Conservation (phyloP, 2,329 filamentous ascomycete species). For the Talaromyces sp. region DNA sequence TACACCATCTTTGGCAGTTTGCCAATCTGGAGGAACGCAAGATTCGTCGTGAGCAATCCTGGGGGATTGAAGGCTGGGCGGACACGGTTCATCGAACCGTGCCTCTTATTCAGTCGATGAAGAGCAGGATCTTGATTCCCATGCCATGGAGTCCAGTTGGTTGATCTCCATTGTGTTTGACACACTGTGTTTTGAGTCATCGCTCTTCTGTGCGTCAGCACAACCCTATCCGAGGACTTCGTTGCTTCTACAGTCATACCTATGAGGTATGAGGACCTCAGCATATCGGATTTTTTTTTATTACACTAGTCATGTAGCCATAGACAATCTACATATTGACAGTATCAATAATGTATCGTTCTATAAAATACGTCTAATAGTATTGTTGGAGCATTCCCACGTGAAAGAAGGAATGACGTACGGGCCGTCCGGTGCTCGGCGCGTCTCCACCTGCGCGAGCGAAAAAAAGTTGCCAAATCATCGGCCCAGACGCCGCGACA, state of each 20-base stretch:
- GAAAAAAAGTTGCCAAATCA: conserved; percentile 10
- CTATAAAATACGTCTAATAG: too few species aligned
- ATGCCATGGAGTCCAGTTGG: conserved; percentile 96
- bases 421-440: not conserved
- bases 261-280: not conserved
- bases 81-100: conserved; percentile 99
- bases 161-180: conserved; percentile 41
- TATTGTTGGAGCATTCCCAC: not conserved
- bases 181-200: not conserved
- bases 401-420: conserved; percentile 3
- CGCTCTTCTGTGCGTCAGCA: not conserved
- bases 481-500: not conserved
- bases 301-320: not conserved
- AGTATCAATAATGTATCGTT: not conserved
- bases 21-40: conserved; percentile 93
- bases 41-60: conserved; percentile 85
- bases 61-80: conserved; percentile 91
- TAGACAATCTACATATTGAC: not conserved
- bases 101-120: conserved; percentile 93
- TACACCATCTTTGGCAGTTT: conserved; percentile 98
- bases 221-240: not conserved
- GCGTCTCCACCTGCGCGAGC: conserved; percentile 1
- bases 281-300: not conserved
- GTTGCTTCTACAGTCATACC: not conserved
- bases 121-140: conserved; percentile 85